A percentile compares a stretch with the other conserved stretches of the same genome.
Evolutionary conservation across 2,329 filamentous ascomycete genomes (phyloP).

Genomic region (Dactylellina parvicollis): DNA sequence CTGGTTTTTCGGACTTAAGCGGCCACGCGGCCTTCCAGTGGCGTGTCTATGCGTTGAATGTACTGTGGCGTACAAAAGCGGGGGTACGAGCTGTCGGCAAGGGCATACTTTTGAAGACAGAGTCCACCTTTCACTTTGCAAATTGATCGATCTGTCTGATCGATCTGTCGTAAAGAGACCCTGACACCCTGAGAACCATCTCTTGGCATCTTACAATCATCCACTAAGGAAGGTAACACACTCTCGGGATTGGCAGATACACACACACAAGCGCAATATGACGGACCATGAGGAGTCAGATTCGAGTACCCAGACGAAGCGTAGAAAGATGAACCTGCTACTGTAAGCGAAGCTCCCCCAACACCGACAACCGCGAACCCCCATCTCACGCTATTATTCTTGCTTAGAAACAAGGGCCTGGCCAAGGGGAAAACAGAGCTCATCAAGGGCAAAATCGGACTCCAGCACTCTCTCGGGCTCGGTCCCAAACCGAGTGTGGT

Average conservation of each 20-base stretch:
- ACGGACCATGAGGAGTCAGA: slow-evolving; percentile 4
- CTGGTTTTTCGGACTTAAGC: no score
- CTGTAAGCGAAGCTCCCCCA: slow-evolving; percentile 8
- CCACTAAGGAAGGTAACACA: no score
- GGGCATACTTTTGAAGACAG: no score
- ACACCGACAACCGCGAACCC: not conserved
- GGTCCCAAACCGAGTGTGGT: slow-evolving; percentile 64
- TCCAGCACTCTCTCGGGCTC: slow-evolving; percentile 64
- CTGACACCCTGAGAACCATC: no score
- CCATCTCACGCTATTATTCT: not conserved
- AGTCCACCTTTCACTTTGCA: no score
- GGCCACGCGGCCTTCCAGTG: no score
- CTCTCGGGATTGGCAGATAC: not conserved
- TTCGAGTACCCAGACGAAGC: not conserved
- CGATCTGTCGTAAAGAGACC: no score
- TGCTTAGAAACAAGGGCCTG: slow-evolving; percentile 8
- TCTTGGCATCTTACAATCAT: no score
- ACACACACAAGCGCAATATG: not conserved
- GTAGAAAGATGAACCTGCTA: not conserved
- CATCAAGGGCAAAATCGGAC: slow-evolving; percentile 62
- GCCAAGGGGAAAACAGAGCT: slow-evolving; percentile 59
- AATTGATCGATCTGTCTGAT: no score
- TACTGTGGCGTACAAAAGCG: no score
- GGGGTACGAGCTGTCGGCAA: no score
- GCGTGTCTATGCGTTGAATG: no score